Percentiles rank a stretch among this genome's conserved stretches.
Evolutionary conservation across 257 asterid species (phyloP).

Genomic region (Eucommia ulmoides): DNA sequence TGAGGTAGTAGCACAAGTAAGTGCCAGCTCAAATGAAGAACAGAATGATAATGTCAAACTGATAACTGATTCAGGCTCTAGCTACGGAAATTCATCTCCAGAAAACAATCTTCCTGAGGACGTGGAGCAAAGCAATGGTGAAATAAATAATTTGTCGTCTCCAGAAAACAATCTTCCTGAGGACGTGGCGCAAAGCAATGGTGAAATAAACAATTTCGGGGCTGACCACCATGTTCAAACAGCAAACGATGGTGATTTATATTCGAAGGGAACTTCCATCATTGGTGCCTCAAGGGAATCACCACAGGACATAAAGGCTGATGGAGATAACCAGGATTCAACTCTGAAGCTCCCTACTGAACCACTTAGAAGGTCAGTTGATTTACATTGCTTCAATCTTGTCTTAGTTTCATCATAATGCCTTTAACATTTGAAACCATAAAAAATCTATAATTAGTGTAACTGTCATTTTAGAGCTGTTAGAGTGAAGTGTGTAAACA

Average conservation of each 20-base stretch:
- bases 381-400: too few species aligned
- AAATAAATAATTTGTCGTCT: constrained; percentile 13
- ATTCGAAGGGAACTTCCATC: constrained; percentile 10
- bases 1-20: constrained; percentile 9
- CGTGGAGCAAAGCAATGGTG: constrained; percentile 19
- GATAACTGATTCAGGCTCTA: constrained; percentile 19
- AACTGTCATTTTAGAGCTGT: background rate
- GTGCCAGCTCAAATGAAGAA: constrained; percentile 17
- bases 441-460: background rate
- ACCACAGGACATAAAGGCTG: constrained; percentile 11
- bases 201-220: constrained; percentile 16
- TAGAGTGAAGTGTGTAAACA: background rate
- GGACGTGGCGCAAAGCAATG: constrained; percentile 20
- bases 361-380: constrained; percentile 36
- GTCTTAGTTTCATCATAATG: background rate
- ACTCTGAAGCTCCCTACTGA: constrained; percentile 15
- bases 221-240: constrained; percentile 21
- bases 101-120: too few species aligned
- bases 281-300: constrained; percentile 1
- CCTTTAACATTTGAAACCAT: background rate
- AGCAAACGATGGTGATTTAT: constrained; percentile 15
- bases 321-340: constrained; percentile 20
- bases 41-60: constrained; percentile 16
- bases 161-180: too few species aligned
- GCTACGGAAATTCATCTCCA: constrained; percentile 12